Evolutionary conservation across 2,329 filamentous ascomycete species (phyloP).

Genomic region (Iodosphaeria phyllophila): DNA sequence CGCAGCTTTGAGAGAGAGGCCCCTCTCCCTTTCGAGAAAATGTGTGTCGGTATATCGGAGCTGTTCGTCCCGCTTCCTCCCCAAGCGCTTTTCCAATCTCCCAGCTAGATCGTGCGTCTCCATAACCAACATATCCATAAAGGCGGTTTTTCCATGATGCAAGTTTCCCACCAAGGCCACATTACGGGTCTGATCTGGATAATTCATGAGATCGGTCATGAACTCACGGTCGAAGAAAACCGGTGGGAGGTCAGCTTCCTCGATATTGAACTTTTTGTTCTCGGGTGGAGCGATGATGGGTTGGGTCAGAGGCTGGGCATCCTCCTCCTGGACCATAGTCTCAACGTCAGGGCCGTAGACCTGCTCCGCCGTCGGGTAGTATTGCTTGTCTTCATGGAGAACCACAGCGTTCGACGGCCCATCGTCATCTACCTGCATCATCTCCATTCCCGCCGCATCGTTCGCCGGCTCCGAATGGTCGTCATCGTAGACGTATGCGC

Average conservation of each 20-base stretch:
- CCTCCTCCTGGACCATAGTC: slow-evolving; percentile 89
- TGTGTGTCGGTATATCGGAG: slow-evolving; percentile 90
- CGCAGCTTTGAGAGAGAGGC: slow-evolving; percentile 77
- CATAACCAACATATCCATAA: slow-evolving; percentile 95
- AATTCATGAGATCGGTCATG: slow-evolving; percentile 92
- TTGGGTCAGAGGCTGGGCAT: slow-evolving; percentile 78
- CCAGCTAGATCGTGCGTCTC: slow-evolving; percentile 82
- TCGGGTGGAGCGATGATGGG: slow-evolving; percentile 88
- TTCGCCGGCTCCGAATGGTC: slow-evolving; percentile 46
- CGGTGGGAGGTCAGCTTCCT: slow-evolving; percentile 77
- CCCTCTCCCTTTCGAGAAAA: slow-evolving; percentile 71
- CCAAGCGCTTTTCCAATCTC: slow-evolving; percentile 61
- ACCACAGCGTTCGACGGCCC: slow-evolving; percentile 93
- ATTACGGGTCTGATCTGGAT: slow-evolving; percentile 85
- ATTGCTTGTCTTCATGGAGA: slow-evolving; percentile 97
- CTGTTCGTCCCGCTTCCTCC: slow-evolving; percentile 72
- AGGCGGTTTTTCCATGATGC: slow-evolving; percentile 93
- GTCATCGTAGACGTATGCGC: slow-evolving; percentile 69
- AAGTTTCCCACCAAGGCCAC: slow-evolving; percentile 81
- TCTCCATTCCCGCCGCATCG: slow-evolving; percentile 52
- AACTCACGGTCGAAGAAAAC: slow-evolving; percentile 80
- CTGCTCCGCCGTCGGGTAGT: slow-evolving; percentile 95
- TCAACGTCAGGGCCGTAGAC: slow-evolving; percentile 91
- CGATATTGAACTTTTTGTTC: slow-evolving; percentile 88
- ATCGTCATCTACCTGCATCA: slow-evolving; percentile 87